Evolutionary conservation across 441 rosid species (phyloP).

Genomic region (Populus trichocarpa): DNA sequence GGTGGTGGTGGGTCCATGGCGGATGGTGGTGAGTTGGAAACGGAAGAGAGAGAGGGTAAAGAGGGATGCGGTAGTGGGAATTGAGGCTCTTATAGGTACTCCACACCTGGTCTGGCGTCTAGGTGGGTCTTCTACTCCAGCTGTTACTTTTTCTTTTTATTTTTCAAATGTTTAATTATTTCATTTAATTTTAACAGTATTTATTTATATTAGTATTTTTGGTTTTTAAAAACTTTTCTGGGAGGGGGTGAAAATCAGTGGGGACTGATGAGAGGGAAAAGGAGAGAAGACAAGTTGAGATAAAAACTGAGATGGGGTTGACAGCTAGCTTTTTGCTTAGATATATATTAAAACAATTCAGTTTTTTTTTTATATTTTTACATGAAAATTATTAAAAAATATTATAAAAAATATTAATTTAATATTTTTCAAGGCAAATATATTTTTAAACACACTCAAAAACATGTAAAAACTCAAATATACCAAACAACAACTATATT

Average conservation of each 20-base stretch:
- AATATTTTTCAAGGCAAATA: no score
- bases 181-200: neutral
- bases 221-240: neutral
- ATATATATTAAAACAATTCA: no score
- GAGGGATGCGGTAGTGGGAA: neutral
- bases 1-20: slow-evolving; percentile 24
- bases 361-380: no score
- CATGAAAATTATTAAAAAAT: no score
- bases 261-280: neutral
- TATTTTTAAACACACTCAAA: no score
- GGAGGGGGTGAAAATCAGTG: neutral
- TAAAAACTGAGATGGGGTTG: neutral
- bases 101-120: neutral
- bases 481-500: no score
- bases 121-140: neutral
- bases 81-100: neutral
- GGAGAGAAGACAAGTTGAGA: neutral
- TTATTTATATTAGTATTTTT: no score
- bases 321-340: no score
- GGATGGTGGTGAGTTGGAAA: neutral
- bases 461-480: neutral
- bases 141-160: neutral
- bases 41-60: neutral
- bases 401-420: no score
- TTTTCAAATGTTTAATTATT: neutral